Base-by-base conservation (phyloP, 106 monocot genomes). In the Apostasia shenzhenica region DNA sequence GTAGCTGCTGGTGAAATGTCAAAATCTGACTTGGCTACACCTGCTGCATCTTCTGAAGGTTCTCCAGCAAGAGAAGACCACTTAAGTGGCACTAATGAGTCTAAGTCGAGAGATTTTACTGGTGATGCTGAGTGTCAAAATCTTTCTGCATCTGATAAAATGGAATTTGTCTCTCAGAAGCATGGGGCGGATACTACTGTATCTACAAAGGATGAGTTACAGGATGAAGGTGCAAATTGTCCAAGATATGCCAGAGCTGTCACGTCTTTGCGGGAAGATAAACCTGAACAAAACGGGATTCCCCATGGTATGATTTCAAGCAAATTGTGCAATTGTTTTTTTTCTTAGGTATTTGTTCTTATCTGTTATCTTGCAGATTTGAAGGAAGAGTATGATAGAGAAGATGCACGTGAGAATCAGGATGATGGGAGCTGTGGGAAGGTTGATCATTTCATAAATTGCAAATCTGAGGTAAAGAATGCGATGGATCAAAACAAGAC, bases 1-100 rank as follows among this genome's bases (percentile, higher is more conserved):
- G 86, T 86, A 40, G 90, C 90, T 79, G 62, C 84, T 79, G 84
- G 77, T 57, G 84, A 91, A 79, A 84, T 84, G 37, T 63, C 72
- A 2, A 80, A 83, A 53, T 77, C 76, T 38, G 70, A 77, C 45
- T 61, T 71, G 62, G 54, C 59, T 76, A 13, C 62, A 1, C n/a
- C 62, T 63, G 62, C 62, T 13, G 12, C 62, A 45, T 63, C 62
- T 8, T 6, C 45, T 39, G 45, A 2, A 45, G 62, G 62, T 45
- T 63, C 62, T 1, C 62, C 5, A 45, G 45, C 45, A 45, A n/a
- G 12, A 63, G 62, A 45, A 45, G 62, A 45, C 12, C 62, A 42
- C 42, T 63, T 12, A 4, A 45, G 0, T 63, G 2, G 62, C 5
- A 63, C 45, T 63, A 63, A 63, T 46, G 62, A 63, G 44, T 10